Evolutionary conservation across 495 filamentous ascomycete genomes (phyloP), one percentile per base, ranked within the genome.

Genomic region (Tuber melanosporum): DNA sequence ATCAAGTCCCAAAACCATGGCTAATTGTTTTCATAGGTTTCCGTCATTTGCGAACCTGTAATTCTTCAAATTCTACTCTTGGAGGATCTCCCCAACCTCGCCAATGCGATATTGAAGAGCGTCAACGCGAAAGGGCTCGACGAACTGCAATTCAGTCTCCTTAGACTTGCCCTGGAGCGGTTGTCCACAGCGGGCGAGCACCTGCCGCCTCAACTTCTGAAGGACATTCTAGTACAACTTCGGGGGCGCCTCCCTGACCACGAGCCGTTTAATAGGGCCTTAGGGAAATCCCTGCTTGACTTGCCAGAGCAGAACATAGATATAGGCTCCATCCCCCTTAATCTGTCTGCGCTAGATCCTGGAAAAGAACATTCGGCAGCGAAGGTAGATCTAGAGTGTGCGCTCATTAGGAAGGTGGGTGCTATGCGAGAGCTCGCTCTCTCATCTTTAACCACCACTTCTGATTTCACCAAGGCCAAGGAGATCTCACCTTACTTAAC

Each of bases 401-500:
- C 78, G 2, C 39, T 83, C 17, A 80, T 83, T 66, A 66, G 72
- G 36, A 79, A 82, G 62, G 52, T 82, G 39, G 41, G 69, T 49
- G 76, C 73, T 2, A 47, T 80, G 43, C 81, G 75, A 20, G 75
- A 74, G 6, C 42, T 72, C 36, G 46, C 71, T 36, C 52, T 82
- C 36, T 44, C 26, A 39, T 72, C 52, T 14, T 71, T 82, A 42
- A 70, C 77, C 47, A 43, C 71, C 36, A 26, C 52, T 62, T 15
- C 52, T 62, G 52, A 20, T 10, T 42, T 79, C 22, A 36, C 45
- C 19, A 39, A 43, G 26, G 62, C 62, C 26, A 73, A 69, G 46
- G 76, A 66, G 3, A 79, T 76, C 73, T 41, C 74, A 82, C 72
- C 70, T 82, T 69, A 77, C 71, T 46, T 83, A 62, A 32, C 75